phyloP scores from a whole-genome alignment of 2,329 filamentous ascomycete genomes.

The Malbranchea zuffiana region DNA sequence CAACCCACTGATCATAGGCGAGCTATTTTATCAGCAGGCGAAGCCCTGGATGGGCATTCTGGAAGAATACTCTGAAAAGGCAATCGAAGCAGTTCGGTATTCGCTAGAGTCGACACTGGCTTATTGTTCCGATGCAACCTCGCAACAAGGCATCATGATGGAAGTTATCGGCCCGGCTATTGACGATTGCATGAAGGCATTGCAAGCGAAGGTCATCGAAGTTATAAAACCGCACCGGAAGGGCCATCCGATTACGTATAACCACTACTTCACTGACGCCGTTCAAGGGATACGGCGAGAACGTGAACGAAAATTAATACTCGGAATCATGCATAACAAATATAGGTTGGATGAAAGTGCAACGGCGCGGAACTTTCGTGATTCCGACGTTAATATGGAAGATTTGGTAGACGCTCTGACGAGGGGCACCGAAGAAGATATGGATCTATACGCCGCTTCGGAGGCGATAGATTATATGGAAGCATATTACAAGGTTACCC shows the following conservation, averaged over 20 bases:
- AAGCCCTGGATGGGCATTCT: constrained; percentile 38
- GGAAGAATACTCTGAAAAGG: constrained; percentile 18
- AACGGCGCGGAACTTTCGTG: not conserved
- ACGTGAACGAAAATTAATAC: not conserved
- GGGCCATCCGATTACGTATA: constrained; percentile 32
- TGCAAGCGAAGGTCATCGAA: constrained; percentile 34
- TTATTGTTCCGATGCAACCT: constrained; percentile 31
- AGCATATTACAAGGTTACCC: constrained; percentile 37
- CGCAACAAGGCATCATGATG: constrained; percentile 22
- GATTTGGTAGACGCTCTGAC: constrained; percentile 7
- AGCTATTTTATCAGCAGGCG: constrained; percentile 52
- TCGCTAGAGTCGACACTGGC: constrained; percentile 27
- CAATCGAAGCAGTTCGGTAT: constrained; percentile 19
- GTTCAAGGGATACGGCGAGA: constrained; percentile 16
- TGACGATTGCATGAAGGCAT: constrained; percentile 10
- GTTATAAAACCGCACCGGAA: constrained; percentile 38
- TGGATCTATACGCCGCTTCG: constrained; percentile 29
- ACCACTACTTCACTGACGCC: constrained; percentile 28
- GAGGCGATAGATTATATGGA: constrained; percentile 34
- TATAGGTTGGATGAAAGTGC: not conserved
- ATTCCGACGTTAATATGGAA: not conserved
- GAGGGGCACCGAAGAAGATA: constrained; percentile 22
- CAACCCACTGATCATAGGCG: constrained; percentile 46
- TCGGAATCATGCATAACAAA: not conserved
- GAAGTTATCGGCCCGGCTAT: constrained; percentile 35